Conservation (phyloP, 345 rosid genomes). For the Anacardium occidentale region DNA sequence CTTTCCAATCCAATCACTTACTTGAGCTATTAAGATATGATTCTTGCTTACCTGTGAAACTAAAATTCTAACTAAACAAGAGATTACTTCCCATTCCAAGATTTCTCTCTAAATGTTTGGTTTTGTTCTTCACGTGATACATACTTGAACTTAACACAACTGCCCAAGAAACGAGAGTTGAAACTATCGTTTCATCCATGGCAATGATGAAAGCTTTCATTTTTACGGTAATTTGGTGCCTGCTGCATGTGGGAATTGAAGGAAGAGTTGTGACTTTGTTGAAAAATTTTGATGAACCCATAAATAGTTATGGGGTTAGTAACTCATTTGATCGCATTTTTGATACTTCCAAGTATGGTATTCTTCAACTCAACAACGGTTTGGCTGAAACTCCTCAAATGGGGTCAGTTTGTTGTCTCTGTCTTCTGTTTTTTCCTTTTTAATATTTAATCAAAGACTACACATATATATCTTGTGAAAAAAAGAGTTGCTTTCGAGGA, state of each 20-base stretch:
- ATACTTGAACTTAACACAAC: too few relatives aligned
- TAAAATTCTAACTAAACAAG: not conserved
- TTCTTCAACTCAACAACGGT: constrained; percentile 79
- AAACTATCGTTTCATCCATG: constrained; percentile 18
- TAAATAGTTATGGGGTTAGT: constrained; percentile 35
- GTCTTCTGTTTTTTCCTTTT: not conserved
- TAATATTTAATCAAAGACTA: not conserved
- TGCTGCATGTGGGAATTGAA: constrained; percentile 34
- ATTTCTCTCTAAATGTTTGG: not conserved
- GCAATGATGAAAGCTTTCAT: constrained; percentile 17
- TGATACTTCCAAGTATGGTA: constrained; percentile 76
- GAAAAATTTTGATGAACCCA: constrained; percentile 30
- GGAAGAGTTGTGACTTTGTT: constrained; percentile 48
- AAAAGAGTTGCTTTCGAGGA: too few relatives aligned
- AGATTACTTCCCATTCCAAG: not conserved
- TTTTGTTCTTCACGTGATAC: not conserved
- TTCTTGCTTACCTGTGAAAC: constrained; percentile 3
- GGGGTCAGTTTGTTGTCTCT: constrained; percentile 52
- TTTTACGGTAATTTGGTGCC: constrained; percentile 14
- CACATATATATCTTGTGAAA: not conserved
- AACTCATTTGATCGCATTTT: constrained; percentile 47
- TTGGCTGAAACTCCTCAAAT: constrained; percentile 88
- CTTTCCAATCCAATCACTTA: not conserved
- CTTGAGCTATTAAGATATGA: not conserved
- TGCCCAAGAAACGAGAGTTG: not conserved